These are phyloP conservation scores for Peziza echinospora DNA, from an alignment of 495 filamentous ascomycete species.

Conservation along the genomic window DNA sequence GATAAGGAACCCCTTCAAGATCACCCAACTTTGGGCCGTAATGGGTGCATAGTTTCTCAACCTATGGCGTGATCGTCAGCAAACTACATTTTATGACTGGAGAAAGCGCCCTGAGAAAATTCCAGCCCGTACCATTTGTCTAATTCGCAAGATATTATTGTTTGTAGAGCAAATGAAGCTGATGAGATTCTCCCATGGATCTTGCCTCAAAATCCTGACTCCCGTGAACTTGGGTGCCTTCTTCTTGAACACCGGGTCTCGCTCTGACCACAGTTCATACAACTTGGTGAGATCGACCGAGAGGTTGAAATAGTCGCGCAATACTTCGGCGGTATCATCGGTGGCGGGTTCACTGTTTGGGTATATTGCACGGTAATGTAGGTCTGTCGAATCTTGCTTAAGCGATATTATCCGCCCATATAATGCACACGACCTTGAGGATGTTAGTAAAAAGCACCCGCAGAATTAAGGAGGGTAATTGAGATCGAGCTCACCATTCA, in stretches of 20 bases:
- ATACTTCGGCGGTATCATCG: slow-evolving; percentile 43
- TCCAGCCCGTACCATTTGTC: slow-evolving; percentile 66
- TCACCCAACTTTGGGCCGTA: slow-evolving; percentile 61
- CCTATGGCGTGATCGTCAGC: slow-evolving; percentile 22
- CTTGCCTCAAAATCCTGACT: slow-evolving; percentile 84
- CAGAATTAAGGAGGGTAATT: not conserved
- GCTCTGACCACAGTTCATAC: slow-evolving; percentile 68
- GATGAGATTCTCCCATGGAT: slow-evolving; percentile 86
- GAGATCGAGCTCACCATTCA: slow-evolving; percentile 43
- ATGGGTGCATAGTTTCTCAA: slow-evolving; percentile 68
- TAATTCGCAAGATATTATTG: slow-evolving; percentile 90
- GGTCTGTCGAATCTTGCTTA: slow-evolving; percentile 52
- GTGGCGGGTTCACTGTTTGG: slow-evolving; percentile 22
- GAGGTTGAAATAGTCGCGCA: slow-evolving; percentile 70
- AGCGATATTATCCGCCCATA: slow-evolving; percentile 67
- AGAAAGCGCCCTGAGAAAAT: not conserved
- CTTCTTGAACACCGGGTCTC: slow-evolving; percentile 74
- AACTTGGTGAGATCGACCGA: slow-evolving; percentile 45
- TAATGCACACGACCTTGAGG: slow-evolving; percentile 50
- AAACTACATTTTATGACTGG: too few relatives aligned
- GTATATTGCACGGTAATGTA: slow-evolving; percentile 62
- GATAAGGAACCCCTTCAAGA: slow-evolving; percentile 39
- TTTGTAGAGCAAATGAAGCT: slow-evolving; percentile 97
- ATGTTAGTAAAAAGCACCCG: not conserved
- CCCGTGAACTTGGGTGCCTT: slow-evolving; percentile 74